Evolutionary conservation across 768 basidiomycete species (phyloP).

Genomic region (Cantharellus cinnabarinus): DNA sequence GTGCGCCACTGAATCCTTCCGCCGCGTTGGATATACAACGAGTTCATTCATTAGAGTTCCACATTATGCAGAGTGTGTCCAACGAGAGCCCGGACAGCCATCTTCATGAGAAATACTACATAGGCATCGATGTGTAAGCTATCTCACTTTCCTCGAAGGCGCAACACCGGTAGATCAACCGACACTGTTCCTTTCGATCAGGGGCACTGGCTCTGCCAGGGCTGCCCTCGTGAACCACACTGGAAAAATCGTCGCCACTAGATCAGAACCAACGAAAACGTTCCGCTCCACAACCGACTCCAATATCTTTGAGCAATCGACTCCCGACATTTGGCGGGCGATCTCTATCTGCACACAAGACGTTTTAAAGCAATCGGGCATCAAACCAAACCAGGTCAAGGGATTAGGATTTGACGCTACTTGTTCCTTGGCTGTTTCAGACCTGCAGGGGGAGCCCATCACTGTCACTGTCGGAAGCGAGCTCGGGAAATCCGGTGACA

Average conservation of each 20-base stretch:
- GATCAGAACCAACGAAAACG: constrained; percentile 63
- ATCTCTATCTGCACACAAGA: constrained; percentile 41
- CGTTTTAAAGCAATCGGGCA: constrained; percentile 28
- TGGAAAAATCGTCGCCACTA: constrained; percentile 57
- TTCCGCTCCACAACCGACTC: constrained; percentile 71
- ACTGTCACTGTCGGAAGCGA: constrained; percentile 46
- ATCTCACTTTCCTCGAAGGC: no score
- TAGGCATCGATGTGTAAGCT: constrained; percentile 27
- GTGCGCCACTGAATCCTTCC: no score
- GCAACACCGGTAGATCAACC: background rate
- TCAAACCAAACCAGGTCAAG: constrained; percentile 43
- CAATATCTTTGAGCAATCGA: constrained; percentile 93
- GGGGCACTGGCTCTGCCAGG: constrained; percentile 87
- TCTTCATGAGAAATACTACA: constrained; percentile 15
- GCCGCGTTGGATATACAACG: no score
- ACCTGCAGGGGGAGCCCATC: constrained; percentile 52
- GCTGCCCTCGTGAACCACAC: constrained; percentile 54
- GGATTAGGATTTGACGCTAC: constrained; percentile 94
- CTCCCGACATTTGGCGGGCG: constrained; percentile 63
- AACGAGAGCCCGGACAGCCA: background rate
- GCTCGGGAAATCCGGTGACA: constrained; percentile 45
- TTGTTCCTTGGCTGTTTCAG: constrained; percentile 79
- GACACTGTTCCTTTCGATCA: constrained; percentile 12
- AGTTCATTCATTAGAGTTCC: no score
- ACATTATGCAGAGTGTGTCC: no score